Conservation (phyloP, 768 basidiomycete species). For the Amanita rubescens region DNA sequence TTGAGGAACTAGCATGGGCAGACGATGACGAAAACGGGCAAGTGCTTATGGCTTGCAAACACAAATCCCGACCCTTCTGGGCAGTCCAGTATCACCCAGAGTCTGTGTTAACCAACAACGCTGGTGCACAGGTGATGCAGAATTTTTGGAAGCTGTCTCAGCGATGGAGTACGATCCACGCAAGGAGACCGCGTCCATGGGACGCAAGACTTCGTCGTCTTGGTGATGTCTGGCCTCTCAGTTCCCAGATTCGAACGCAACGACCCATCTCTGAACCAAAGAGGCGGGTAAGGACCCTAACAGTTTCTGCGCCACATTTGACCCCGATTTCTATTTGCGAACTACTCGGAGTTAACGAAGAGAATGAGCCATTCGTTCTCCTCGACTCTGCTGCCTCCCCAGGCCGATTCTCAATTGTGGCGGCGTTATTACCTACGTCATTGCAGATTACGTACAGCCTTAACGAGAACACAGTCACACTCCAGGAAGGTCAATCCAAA, state of each 20-base stretch:
- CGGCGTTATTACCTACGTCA: conserved; percentile 45
- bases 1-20: conserved; percentile 69
- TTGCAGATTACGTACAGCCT: conserved; percentile 52
- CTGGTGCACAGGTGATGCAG: conserved; percentile 56
- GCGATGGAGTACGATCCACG: conserved; percentile 39
- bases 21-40: conserved; percentile 61
- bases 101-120: conserved; percentile 64
- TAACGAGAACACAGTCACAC: conserved; percentile 38
- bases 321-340: conserved; percentile 48
- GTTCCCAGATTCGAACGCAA: conserved; percentile 20
- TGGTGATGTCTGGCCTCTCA: conserved; percentile 54
- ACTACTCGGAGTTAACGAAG: conserved; percentile 49
- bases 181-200: conserved; percentile 37
- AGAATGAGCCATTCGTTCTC: conserved; percentile 55
- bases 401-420: conserved; percentile 69
- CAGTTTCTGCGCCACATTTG: conserved; percentile 37
- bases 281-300: conserved; percentile 24
- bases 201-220: conserved; percentile 28
- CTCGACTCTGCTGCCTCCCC: conserved; percentile 75
- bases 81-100: conserved; percentile 90
- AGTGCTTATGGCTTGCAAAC: conserved; percentile 70
- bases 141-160: conserved; percentile 73
- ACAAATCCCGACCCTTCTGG: conserved; percentile 66
- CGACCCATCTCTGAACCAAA: conserved; percentile 14
- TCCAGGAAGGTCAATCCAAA: conserved; percentile 31